Evolutionary conservation across 163 green algal species (phyloP).

Genomic region (Scenedesmus sp.): DNA sequence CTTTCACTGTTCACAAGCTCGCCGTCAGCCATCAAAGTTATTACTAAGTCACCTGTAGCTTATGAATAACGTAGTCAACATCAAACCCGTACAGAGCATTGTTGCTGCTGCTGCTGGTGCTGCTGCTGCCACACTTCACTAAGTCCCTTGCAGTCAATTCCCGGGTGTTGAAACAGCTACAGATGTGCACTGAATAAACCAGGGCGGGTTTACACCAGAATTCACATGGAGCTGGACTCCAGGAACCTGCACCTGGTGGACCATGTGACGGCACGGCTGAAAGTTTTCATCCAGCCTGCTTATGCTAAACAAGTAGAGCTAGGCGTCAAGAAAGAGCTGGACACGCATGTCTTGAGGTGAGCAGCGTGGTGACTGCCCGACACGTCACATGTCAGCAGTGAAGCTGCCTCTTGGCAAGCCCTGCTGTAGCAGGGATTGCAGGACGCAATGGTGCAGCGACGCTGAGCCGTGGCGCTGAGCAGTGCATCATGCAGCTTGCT

Average conservation of each 20-base stretch:
- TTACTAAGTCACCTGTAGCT: not conserved
- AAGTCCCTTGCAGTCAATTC: not conserved
- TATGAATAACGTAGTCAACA: not conserved
- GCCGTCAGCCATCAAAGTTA: not conserved
- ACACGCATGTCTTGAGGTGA: slow-evolving; percentile 28
- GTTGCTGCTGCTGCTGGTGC: not conserved
- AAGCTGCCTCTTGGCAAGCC: not conserved
- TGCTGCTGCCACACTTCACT: not conserved
- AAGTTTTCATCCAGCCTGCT: slow-evolving; percentile 2
- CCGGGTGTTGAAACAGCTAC: not conserved
- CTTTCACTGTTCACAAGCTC: not conserved
- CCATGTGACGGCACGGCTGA: not conserved
- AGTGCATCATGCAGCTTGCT: not conserved
- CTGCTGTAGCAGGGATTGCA: not conserved
- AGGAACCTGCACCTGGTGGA: slow-evolving; percentile 30
- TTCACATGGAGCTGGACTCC: not conserved
- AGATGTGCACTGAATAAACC: not conserved
- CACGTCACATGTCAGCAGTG: not conserved
- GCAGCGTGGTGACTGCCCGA: not conserved
- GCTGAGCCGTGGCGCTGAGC: not conserved
- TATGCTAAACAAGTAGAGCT: not conserved
- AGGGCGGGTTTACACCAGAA: not conserved
- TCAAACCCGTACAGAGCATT: not conserved
- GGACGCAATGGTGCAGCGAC: not conserved
- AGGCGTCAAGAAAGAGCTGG: slow-evolving; percentile 19